Evolutionary conservation across 192 early-diverging fungal genomes (phyloP), one percentile per base, ranked within the genome.

Genomic region (Rhizophagus clarus): DNA sequence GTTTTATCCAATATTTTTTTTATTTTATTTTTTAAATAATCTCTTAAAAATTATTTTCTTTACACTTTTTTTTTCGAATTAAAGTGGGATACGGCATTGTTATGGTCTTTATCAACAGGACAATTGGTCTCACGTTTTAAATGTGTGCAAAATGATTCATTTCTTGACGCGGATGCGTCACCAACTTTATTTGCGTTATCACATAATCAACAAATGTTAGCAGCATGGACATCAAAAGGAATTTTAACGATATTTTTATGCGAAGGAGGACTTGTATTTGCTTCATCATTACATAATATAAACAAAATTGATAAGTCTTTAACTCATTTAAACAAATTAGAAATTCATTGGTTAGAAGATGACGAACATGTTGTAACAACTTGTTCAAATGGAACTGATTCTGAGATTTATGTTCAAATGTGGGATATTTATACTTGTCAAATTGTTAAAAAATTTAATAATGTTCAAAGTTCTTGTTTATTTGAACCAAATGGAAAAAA

Each of bases 161-260:
- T 72, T 37, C 45, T 72, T 24, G 71, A 47, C 2, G 71, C 71
- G 6, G 71, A 72, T 72, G 37, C 71, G 8, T 47, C 34, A 47
- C 71, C 71, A 72, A 72, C 71, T 6, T 26, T 72, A 32, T 72
- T 72, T 45, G 26, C 71, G 8, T 47, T 72, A 26, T 72, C 71
- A 32, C 34, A 72, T 34, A 45, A 28, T 47, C 12, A 29, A 47
- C 20, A 72, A 72, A 72, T 72, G 71, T 47, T 72, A 10, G 71
- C 71, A 40, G 45, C 71, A 26, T 72, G 71, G 71, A 72, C 71
- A 24, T 72, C 71, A 47, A 40, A 47, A 72, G 71, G 71, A 26
- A 10, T 72, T 24, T 42, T 72, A n/a, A 72, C 71, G 8, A 42
- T 72, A 47, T 72, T 47, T 47, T 14, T 72, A 26, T 47, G 71